Base-by-base conservation (phyloP, 2,329 filamentous ascomycete genomes). In the Coniochaeta sp. region DNA sequence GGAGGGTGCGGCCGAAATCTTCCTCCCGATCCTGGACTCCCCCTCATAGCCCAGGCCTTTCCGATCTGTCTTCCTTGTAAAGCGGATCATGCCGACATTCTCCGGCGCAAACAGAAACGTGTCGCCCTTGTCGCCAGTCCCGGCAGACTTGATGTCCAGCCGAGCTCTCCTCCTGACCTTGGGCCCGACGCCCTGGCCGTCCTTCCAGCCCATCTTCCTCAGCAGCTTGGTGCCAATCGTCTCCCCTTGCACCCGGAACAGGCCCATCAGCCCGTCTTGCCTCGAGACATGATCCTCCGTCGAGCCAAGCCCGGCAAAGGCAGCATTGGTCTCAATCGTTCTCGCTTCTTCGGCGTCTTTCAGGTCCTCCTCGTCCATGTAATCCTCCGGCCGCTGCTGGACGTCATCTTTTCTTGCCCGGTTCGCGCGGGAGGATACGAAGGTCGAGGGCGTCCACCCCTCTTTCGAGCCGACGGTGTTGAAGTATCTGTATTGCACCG, bases 381-480 rank as follows among this genome's bases (percentile, higher is more conserved):
- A 97, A 64, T 97, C 91, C 67, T 97, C 91, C 1, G 84, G 81
- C 47, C 85, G 82, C 63, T 87, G 83, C 56, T 78, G 69, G 8
- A 60, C 58, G 2, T 70, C 59, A 56, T 80, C 76, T 72, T 87
- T 81, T 63, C 88, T 89, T 57, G 79, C 83, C 52, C 91, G 87
- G 61, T 89, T 89, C 33, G 81, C 74, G 22, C 94, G 87, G 49
- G 91, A 96, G 6, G 92, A 97, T 9, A 95, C 85, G 67, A 97
- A 99, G 0, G 89, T 87, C 20, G 89, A 85, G 2, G 94, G 94
- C 1, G 89, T 86, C 92, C 92, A 99, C 73, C 94, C 94, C 76
- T 99, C 92, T 69, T 97, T 97, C 52, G 92, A 96, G 50, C 94
- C 94, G 59, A 97, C 94, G 5, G 91, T 96, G 67, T 99, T 99